Evolutionary conservation across 83 land plant species (phyloP).

Genomic region (Picea engelmannii): DNA sequence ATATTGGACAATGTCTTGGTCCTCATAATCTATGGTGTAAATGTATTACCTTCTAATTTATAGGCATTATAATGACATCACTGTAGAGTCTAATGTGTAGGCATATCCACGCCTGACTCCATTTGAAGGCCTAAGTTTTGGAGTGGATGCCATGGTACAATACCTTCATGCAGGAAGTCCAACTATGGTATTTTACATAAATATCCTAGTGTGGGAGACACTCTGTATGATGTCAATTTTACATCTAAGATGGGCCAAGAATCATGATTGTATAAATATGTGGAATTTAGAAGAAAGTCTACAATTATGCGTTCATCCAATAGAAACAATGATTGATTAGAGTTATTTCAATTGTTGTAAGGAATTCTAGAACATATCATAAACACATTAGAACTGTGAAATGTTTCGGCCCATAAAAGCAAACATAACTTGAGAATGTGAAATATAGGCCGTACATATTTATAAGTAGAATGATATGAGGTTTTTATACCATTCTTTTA

Average conservation of each 20-base stretch:
- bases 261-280: no score
- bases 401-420: background rate
- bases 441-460: no score
- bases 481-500: no score
- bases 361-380: background rate
- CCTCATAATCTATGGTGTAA: background rate
- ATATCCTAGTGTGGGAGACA: conserved; percentile 55
- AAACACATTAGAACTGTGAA: background rate
- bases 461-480: no score
- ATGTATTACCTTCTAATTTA: no score
- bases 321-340: background rate
- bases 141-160: conserved; percentile 76
- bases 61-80: background rate
- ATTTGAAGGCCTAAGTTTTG: conserved; percentile 81
- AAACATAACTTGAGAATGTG: no score
- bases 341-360: background rate
- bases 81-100: conserved; percentile 33
- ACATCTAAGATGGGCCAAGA: conserved; percentile 26
- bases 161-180: conserved; percentile 95
- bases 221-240: conserved; percentile 21
- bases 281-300: background rate
- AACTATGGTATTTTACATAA: conserved; percentile 66
- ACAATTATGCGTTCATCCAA: background rate
- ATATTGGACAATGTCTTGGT: background rate
- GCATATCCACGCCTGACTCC: conserved; percentile 79